These are phyloP conservation scores for Tuber microsphaerosporum DNA, from an alignment of 495 filamentous ascomycete genomes.

Conservation along the genomic window DNA sequence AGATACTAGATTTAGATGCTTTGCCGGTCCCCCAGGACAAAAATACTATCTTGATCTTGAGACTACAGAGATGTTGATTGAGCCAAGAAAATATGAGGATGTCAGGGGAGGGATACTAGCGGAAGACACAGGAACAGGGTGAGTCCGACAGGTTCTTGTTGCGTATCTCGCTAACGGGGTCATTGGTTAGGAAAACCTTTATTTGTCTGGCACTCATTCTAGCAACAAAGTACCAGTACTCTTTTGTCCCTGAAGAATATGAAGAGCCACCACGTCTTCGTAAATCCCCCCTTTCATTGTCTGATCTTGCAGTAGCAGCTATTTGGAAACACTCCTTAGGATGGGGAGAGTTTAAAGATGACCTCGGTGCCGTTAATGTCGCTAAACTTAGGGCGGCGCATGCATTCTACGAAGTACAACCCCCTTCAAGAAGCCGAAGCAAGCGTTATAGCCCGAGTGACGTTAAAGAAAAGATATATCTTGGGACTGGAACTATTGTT, in stretches of 20 bases:
- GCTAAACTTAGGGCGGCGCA: constrained; percentile 51
- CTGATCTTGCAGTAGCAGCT: constrained; percentile 47
- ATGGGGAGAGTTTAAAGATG: constrained; percentile 50
- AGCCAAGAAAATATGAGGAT: constrained; percentile 65
- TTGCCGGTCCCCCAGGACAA: constrained; percentile 54
- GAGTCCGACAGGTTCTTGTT: constrained; percentile 40
- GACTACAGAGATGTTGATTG: constrained; percentile 53
- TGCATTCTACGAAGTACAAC: constrained; percentile 52
- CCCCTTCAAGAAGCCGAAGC: constrained; percentile 46
- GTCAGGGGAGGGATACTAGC: constrained; percentile 70
- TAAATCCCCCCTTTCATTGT: constrained; percentile 49
- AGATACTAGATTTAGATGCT: constrained; percentile 63
- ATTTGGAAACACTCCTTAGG: constrained; percentile 59
- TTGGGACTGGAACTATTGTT: constrained; percentile 63
- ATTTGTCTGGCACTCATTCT: constrained; percentile 78
- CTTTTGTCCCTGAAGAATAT: constrained; percentile 58
- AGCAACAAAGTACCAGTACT: constrained; percentile 65
- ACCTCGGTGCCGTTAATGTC: constrained; percentile 47
- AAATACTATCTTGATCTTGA: constrained; percentile 68
- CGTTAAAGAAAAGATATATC: constrained; percentile 48
- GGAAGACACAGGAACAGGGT: constrained; percentile 56
- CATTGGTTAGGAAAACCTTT: constrained; percentile 68
- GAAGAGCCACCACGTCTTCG: constrained; percentile 42
- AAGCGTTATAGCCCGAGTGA: constrained; percentile 16
- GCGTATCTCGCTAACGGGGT: constrained; percentile 1